Evolutionary conservation across 106 monocot genomes (phyloP), one percentile per base, ranked within the genome.

Genomic region (Dioscorea alata): DNA sequence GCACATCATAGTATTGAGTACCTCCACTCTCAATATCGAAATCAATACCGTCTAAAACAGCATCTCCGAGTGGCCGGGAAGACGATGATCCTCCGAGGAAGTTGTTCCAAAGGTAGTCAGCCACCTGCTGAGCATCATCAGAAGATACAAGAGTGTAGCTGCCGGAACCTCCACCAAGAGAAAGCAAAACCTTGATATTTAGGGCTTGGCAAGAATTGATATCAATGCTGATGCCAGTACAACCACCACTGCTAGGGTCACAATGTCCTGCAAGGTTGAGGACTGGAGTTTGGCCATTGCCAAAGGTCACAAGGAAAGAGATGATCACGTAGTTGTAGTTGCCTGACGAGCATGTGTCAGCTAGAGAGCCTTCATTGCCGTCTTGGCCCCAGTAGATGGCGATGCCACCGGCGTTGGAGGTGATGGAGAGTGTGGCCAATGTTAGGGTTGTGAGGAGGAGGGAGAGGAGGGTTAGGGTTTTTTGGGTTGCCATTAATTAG

Each of bases 311-410:
- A 64, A 89, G 73, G 77, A 89, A 89, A 33, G 82, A 49, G 35
- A 89, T 25, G 60, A 70, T 85, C 28, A 89, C 85, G 69, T 51
- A 80, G 56, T 56, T 34, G 64, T 85, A 89, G 74, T 50, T 16
- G 50, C 79, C 76, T 48, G 82, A 76, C 48, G 57, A 23, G 68
- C 89, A 89, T 52, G 89, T 25, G 42, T 49, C 63, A 2, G 83
- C 62, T 14, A 90, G 81, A 63, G 70, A 74, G 33, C 86, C 86
- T 68, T 90, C 90, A 57, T 61, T 65, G 70, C 73, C 86, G 76
- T 90, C 81, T 76, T 90, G 90, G 33, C 90, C 90, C 90, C 86
- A 90, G 90, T 90, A 90, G n/a, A 86, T 73, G 49, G 86, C 83
- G 50, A 90, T 90, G 59, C 52, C 63, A 62, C 83, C 87, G 28